Evolutionary conservation across 148 eudicot genomes (phyloP).

Genomic region (Dianthus caryophyllus): DNA sequence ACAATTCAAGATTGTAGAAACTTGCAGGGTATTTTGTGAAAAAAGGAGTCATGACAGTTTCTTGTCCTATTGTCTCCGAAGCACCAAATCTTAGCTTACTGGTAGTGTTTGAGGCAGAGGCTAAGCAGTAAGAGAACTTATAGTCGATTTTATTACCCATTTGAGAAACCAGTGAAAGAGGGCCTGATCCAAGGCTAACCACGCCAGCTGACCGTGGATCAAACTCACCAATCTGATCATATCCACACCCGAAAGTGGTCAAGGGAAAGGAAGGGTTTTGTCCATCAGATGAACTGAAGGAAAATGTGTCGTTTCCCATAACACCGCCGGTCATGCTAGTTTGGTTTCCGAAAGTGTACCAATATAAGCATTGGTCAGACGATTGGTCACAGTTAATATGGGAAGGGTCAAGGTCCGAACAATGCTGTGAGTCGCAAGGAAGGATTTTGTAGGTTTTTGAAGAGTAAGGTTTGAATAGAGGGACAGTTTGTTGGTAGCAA

Average conservation of each 20-base stretch:
- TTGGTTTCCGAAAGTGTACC: slow-evolving; percentile 25
- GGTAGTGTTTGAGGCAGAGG: slow-evolving; percentile 1
- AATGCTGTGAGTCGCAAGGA: slow-evolving; percentile 21
- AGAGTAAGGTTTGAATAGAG: slow-evolving; percentile 22
- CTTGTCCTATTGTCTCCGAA: background rate
- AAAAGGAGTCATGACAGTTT: slow-evolving; percentile 22
- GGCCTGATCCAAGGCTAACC: slow-evolving; percentile 40
- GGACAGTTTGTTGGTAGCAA: slow-evolving; percentile 22
- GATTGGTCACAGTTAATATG: slow-evolving; percentile 8
- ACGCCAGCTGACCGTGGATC: slow-evolving; percentile 27
- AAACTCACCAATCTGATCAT: slow-evolving; percentile 30
- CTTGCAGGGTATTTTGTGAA: background rate
- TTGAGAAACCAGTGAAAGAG: slow-evolving; percentile 38
- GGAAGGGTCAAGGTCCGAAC: slow-evolving; percentile 8
- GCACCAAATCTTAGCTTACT: slow-evolving; percentile 36
- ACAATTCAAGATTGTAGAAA: slow-evolving; percentile 31
- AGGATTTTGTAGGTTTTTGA: slow-evolving; percentile 18
- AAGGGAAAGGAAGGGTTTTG: slow-evolving; percentile 18
- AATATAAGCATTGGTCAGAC: slow-evolving; percentile 22
- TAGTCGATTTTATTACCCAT: slow-evolving; percentile 22
- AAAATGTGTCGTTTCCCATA: slow-evolving; percentile 33
- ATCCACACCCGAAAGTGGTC: slow-evolving; percentile 44
- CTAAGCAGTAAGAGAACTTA: slow-evolving; percentile 45
- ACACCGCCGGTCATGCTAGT: slow-evolving; percentile 28
- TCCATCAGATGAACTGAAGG: slow-evolving; percentile 19